phyloP scores from a whole-genome alignment of 1,139 yeast genomes.

The Hyphopichia wangnamkhiaoensis region DNA sequence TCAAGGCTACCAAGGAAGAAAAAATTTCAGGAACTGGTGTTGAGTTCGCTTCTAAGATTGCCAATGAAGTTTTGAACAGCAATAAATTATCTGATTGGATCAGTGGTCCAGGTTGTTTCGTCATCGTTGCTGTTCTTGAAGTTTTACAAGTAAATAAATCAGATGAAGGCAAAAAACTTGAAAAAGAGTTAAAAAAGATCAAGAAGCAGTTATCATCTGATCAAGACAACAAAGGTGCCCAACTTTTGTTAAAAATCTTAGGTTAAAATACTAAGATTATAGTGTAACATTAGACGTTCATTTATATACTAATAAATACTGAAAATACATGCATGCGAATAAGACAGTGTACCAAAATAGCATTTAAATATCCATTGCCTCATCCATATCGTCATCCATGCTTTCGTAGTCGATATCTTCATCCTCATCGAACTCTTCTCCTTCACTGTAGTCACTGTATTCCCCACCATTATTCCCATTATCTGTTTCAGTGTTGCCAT shows the following conservation, averaged over 20 bases:
- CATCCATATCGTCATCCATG: constrained; percentile 8
- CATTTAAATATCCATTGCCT: constrained; percentile 3
- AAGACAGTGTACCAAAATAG: background rate
- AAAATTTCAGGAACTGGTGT: constrained; percentile 59
- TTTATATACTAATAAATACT: too few species aligned
- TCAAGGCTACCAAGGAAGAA: constrained; percentile 38
- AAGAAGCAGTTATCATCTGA: constrained; percentile 52
- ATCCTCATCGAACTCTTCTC: constrained; percentile 29
- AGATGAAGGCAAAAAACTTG: constrained; percentile 46
- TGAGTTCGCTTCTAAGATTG: constrained; percentile 57
- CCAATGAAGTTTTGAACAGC: constrained; percentile 50
- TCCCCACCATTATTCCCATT: constrained; percentile 13
- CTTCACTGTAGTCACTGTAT: constrained; percentile 22
- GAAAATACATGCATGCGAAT: too few species aligned
- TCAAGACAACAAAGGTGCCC: constrained; percentile 74
- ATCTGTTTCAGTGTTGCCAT: constrained; percentile 10
- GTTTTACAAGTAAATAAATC: constrained; percentile 36
- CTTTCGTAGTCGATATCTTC: constrained; percentile 15
- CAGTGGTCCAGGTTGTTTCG: constrained; percentile 76
- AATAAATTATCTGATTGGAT: constrained; percentile 65
- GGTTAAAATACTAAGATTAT: constrained; percentile 1
- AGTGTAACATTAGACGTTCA: background rate
- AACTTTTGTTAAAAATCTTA: constrained; percentile 52
- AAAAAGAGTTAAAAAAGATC: constrained; percentile 53
- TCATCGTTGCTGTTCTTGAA: constrained; percentile 70